Conservation (phyloP, 2,329 filamentous ascomycete species). For the Sarocladium oryzae region DNA sequence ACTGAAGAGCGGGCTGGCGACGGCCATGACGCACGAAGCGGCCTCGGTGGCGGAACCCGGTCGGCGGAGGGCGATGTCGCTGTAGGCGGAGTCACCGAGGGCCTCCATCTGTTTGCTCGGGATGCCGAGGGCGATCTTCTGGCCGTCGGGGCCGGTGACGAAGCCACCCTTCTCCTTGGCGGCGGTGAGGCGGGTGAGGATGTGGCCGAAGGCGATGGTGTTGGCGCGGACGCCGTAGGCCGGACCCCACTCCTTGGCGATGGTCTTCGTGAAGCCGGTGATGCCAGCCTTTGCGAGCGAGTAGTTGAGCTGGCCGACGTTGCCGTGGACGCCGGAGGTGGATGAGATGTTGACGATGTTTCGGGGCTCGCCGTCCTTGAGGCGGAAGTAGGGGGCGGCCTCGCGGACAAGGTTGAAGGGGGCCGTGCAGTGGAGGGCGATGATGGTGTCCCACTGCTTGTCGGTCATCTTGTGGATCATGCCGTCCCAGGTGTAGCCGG, state of each 20-base stretch:
- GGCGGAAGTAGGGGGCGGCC: conserved; percentile 80
- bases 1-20: conserved; percentile 74
- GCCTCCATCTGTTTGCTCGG: conserved; percentile 51
- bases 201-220: conserved; percentile 78
- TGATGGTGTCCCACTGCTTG: conserved; percentile 86
- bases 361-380: conserved; percentile 73
- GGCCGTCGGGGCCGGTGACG: conserved; percentile 67
- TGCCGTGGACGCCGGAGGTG: conserved; percentile 77
- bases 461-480: conserved; percentile 90
- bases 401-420: conserved; percentile 79
- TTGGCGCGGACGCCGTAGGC: conserved; percentile 76
- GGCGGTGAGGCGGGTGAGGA: conserved; percentile 71
- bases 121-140: conserved; percentile 69
- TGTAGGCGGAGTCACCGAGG: conserved; percentile 37
- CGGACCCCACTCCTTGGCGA: conserved; percentile 89
- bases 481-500: conserved; percentile 87
- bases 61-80: conserved; percentile 73
- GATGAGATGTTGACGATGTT: conserved; percentile 79
- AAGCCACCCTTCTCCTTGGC: conserved; percentile 82
- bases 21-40: conserved; percentile 67
- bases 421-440: conserved; percentile 75
- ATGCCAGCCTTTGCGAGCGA: conserved; percentile 79
- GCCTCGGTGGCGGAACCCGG: conserved; percentile 76
- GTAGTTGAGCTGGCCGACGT: conserved; percentile 89
- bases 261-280: conserved; percentile 76